Evolutionary conservation across 1,139 yeast species (phyloP), one percentile per base, ranked within the genome.

Genomic region (Debaryomyces sp.): DNA sequence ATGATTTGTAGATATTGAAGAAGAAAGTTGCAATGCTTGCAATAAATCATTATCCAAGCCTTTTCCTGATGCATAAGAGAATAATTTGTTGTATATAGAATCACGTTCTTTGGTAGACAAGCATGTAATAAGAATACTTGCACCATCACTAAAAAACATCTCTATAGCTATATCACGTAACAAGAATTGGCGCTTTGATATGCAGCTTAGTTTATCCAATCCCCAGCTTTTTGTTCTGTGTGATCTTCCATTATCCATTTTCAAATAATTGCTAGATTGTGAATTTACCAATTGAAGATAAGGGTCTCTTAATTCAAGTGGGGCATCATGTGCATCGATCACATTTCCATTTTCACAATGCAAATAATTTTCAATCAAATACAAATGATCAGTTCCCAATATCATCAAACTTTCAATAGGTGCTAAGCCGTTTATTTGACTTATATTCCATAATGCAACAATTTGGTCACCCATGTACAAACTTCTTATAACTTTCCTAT

Each of bases 111-210:
- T 71, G 1, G 74, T 68, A 23, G 76, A 71, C 27, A 78, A 65
- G 44, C 87, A 80, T 0, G 91, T 87, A 2, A 85, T 70, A 49
- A 87, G 66, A 33, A 84, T 74, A 54, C 88, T 84, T 3, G 85
- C 80, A 0, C 95, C 96, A 63, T 86, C 85, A 27, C 77, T 77
- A 63, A 88, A 87, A 55, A 88, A 84, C 62, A 89, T 68, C 59
- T 89, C 97, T 38, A 89, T 61, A 0, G 92, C 96, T 46, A 86
- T 87, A 63, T 89, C 95, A 48, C 96, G 68, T 18, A 89, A 71
- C 21, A 89, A 64, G 58, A 89, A 89, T 41, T 87, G 90, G 43
- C 96, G 70, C 56, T 85, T 87, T 4, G 89, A 83, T 22, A 86
- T 79, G 8, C 87, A 81, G 3, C 83, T 78, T 32, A 89, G 63